Evolutionary conservation across 306 rosid species (phyloP), one percentile per base, ranked within the genome.

Genomic region (Cucumis cinereus): DNA sequence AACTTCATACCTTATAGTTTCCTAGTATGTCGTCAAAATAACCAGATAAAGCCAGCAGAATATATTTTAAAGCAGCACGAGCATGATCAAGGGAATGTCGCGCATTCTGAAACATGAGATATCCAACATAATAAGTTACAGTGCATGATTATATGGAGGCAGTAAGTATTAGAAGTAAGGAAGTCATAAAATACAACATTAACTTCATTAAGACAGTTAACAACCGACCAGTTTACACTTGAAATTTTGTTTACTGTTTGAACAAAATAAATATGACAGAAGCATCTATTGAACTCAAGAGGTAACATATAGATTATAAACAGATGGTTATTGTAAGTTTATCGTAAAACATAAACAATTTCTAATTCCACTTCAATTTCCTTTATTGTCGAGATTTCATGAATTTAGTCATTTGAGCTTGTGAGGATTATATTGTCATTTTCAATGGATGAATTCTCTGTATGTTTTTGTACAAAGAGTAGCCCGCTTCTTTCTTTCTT

Each of bases 41-140:
- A 83, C 98, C 97, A 15, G 97, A 93, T 19, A 93, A 83, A 79
- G 98, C 96, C 79, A 93, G 96, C 85, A 93, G 83, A 73, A 91
- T 82, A 83, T 87, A 93, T 80, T 93, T 91, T 83, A 93, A 82
- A 68, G 97, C 97, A 76, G 96, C 90, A 81, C 96, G 89, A 62
- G 96, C 92, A 78, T 84, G 90, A 68, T 82, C 79, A 69, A 82
- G 80, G 36, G 86, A 89, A 61, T 84, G 86, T 59, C 75, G 83
- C 24, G 92, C 90, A 83, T 85, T 92, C 98, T 93, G 76, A 77
- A 30, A 83, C 77, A 82, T 75, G 81, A 52, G 23, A 74, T 54
- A 19, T 30, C 36, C 13, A 23, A 52, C 26, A 53, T 26, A 35
- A 19, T n/a, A 69, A 23, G 74, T 69, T 74, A 74, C 33, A 35